These are phyloP conservation scores for Solanum lignicaule DNA, from an alignment of 257 asterid genomes.

Conservation along the genomic window DNA sequence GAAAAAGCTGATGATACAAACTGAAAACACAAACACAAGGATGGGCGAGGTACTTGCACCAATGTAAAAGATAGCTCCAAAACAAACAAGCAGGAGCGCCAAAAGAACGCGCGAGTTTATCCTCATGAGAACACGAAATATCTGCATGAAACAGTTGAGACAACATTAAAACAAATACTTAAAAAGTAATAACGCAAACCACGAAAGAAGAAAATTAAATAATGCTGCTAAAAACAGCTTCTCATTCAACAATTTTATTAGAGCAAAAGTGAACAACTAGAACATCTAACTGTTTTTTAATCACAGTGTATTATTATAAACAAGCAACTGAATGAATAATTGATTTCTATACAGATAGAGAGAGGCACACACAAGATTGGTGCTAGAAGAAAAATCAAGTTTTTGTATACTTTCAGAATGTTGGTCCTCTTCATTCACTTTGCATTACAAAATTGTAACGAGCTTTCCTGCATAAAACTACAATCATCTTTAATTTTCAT, in stretches of 20 bases:
- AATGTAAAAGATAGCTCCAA: slow-evolving; percentile 70
- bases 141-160: slow-evolving; percentile 39
- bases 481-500: neutral
- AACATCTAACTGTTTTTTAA: neutral
- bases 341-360: neutral
- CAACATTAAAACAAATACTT: neutral
- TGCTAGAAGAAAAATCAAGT: neutral
- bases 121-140: slow-evolving; percentile 73
- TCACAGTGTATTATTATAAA: neutral
- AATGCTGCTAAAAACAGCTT: neutral
- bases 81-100: slow-evolving; percentile 57
- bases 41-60: slow-evolving; percentile 90
- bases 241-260: neutral
- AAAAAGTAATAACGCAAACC: neutral
- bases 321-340: neutral
- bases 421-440: neutral
- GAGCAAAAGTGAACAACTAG: neutral
- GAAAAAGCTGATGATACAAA: slow-evolving; percentile 77
- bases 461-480: neutral
- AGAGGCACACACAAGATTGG: neutral
- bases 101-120: slow-evolving; percentile 69
- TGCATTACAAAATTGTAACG: neutral
- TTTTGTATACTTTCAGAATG: neutral
- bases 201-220: neutral
- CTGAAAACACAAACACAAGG: slow-evolving; percentile 82